These are phyloP conservation scores for Sindora glabra DNA, from an alignment of 306 rosid genomes.

Conservation along the genomic window DNA sequence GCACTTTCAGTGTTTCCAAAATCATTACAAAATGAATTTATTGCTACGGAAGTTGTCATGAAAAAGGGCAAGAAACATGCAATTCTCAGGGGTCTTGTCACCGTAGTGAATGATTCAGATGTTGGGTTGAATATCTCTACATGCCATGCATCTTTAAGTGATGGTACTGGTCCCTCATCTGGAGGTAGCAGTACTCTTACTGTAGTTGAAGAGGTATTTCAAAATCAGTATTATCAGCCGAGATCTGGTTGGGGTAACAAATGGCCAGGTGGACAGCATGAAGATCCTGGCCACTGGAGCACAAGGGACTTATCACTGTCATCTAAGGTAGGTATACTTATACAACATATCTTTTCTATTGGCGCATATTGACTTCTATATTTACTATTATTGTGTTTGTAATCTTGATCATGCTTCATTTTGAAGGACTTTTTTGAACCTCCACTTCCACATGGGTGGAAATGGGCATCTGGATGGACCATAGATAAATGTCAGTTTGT, in stretches of 20 bases:
- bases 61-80: slow-evolving; percentile 93
- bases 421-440: slow-evolving; percentile 81
- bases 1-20: slow-evolving; percentile 76
- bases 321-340: slow-evolving; percentile 45
- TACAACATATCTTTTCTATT: not conserved
- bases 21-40: slow-evolving; percentile 49
- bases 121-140: slow-evolving; percentile 49
- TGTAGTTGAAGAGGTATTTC: slow-evolving; percentile 55
- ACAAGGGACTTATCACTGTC: slow-evolving; percentile 49
- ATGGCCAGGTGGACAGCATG: slow-evolving; percentile 30
- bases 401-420: slow-evolving; percentile 19
- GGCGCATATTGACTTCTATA: not conserved
- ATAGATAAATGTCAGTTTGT: slow-evolving; percentile 58
- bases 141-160: slow-evolving; percentile 34
- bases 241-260: slow-evolving; percentile 65
- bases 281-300: slow-evolving; percentile 66
- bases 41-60: slow-evolving; percentile 83
- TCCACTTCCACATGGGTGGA: slow-evolving; percentile 74
- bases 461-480: slow-evolving; percentile 68
- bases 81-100: slow-evolving; percentile 79
- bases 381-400: not conserved
- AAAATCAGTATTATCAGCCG: slow-evolving; percentile 59
- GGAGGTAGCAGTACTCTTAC: slow-evolving; percentile 22
- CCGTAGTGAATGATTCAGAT: slow-evolving; percentile 79
- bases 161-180: slow-evolving; percentile 23